Percentiles rank a stretch among this genome's conserved stretches.
Evolutionary conservation across 257 asterid species (phyloP).

Genomic region (Solanum pinnatisectum): DNA sequence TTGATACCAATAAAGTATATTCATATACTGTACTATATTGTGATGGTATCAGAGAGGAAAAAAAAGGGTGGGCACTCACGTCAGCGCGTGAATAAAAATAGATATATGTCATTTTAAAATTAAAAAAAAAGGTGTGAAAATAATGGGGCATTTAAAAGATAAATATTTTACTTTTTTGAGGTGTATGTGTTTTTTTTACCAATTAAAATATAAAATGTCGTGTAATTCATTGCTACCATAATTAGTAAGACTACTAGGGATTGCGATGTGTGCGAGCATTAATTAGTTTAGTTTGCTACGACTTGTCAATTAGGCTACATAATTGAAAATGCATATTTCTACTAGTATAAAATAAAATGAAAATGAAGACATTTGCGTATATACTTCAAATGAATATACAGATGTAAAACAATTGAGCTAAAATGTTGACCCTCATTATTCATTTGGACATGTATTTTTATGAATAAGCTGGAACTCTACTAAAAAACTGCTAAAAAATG

Average conservation of each 20-base stretch:
- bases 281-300: not conserved
- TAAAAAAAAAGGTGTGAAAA: not conserved
- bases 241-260: too few species aligned
- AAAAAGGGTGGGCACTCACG: too few species aligned
- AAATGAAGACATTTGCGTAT: not conserved
- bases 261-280: too few species aligned
- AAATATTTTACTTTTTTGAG: not conserved
- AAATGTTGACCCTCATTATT: not conserved
- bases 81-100: too few species aligned
- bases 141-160: not conserved
- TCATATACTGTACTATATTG: too few species aligned
- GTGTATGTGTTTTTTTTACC: not conserved
- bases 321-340: not conserved
- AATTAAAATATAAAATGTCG: too few species aligned
- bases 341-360: not conserved
- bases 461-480: not conserved
- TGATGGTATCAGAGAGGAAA: not conserved
- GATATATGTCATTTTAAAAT: not conserved
- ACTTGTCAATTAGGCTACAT: not conserved
- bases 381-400: not conserved
- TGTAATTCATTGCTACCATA: too few species aligned
- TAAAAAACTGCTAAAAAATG: too few species aligned
- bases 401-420: not conserved
- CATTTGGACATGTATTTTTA: not conserved
- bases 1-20: not conserved